Conservation (phyloP, 2,329 filamentous ascomycete genomes). For the Neofusicoccum umdonicola region DNA sequence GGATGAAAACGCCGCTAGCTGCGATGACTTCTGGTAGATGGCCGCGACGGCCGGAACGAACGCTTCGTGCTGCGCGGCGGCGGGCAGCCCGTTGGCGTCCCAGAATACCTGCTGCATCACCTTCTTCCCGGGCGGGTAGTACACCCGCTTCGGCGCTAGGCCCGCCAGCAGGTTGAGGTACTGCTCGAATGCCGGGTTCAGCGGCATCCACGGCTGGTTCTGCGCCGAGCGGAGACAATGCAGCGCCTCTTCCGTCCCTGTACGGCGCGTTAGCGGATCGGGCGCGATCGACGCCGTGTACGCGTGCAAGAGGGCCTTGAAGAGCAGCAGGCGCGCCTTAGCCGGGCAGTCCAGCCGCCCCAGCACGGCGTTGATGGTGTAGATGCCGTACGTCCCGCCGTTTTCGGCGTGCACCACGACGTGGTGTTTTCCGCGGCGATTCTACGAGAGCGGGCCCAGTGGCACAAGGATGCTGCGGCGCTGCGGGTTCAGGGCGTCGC, state of each 20-base stretch:
- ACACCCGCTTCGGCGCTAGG: constrained; percentile 37
- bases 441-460: constrained; percentile 38
- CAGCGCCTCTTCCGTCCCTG: constrained; percentile 61
- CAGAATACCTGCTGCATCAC: constrained; percentile 33
- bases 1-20: constrained; percentile 19
- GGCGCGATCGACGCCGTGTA: constrained; percentile 58
- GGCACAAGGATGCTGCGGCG: constrained; percentile 57
- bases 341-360: constrained; percentile 57
- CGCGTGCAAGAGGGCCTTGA: constrained; percentile 60
- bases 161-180: constrained; percentile 31
- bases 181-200: constrained; percentile 7
- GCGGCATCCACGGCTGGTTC: constrained; percentile 42
- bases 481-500: constrained; percentile 38
- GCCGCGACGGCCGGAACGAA: constrained; percentile 22
- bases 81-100: constrained; percentile 25
- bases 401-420: constrained; percentile 40
- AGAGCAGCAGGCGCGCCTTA: constrained; percentile 55
- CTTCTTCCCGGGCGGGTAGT: constrained; percentile 28
- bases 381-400: constrained; percentile 47
- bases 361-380: constrained; percentile 54
- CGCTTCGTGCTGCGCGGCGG: constrained; percentile 32
- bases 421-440: constrained; percentile 40
- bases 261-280: constrained; percentile 58
- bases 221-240: constrained; percentile 49
- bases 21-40: constrained; percentile 21